These are phyloP conservation scores for Lonicera japonica DNA, from an alignment of 129 eudicot species.

Conservation along the genomic window DNA sequence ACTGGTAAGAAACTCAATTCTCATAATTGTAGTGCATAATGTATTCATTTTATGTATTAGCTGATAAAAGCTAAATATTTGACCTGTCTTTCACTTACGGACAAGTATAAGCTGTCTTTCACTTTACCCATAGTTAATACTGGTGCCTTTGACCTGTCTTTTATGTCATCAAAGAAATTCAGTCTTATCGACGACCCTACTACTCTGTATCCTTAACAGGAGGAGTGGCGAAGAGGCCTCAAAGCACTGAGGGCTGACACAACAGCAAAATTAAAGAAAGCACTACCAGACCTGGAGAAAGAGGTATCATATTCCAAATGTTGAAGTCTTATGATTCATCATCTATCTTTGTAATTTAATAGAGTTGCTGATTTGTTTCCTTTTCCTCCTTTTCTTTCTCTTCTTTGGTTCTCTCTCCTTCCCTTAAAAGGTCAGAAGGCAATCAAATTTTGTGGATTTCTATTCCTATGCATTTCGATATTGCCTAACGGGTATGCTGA, in stretches of 20 bases:
- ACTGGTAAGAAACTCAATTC: constrained; percentile 41
- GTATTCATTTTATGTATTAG: no score
- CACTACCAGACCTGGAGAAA: constrained; percentile 75
- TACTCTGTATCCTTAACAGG: constrained; percentile 37
- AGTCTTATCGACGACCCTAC: neutral
- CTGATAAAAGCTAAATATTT: no score
- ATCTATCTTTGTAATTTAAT: no score
- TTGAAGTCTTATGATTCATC: neutral
- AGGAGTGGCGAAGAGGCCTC: constrained; percentile 94
- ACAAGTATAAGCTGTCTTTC: no score
- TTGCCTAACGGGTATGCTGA: constrained; percentile 71
- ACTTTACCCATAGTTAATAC: no score
- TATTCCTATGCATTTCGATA: constrained; percentile 75
- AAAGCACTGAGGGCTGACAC: constrained; percentile 87
- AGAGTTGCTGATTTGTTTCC: neutral
- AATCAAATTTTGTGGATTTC: constrained; percentile 73
- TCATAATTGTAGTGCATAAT: neutral
- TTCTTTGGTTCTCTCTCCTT: constrained; percentile 11
- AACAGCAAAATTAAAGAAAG: constrained; percentile 53
- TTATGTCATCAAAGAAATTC: neutral
- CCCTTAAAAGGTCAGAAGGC: constrained; percentile 65
- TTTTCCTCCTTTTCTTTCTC: neutral
- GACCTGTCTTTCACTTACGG: no score
- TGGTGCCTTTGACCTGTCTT: neutral
- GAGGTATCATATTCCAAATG: constrained; percentile 45